Percentiles rank a stretch among this genome's conserved stretches.
These are phyloP conservation scores for Zygosaccharomyces pseudobailii DNA, from an alignment of 1,139 yeast genomes.

Conservation along the genomic window DNA sequence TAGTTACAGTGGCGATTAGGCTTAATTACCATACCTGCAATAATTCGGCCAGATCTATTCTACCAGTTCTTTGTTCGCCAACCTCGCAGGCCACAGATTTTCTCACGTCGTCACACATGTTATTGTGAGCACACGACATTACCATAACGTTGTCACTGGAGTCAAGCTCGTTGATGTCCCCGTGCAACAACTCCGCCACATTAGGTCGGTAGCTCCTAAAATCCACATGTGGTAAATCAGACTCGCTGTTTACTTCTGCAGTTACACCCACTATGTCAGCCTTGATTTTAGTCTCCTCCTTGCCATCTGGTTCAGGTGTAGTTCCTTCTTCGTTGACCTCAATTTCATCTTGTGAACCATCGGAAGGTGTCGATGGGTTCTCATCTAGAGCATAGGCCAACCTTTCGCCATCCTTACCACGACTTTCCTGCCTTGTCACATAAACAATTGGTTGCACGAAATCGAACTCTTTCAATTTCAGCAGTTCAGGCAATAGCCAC, in stretches of 20 bases:
- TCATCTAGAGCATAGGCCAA: slow-evolving; percentile 4
- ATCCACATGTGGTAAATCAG: slow-evolving; percentile 37
- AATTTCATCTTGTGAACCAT: not conserved
- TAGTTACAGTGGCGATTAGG: not conserved
- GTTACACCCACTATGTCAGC: not conserved
- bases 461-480: slow-evolving; percentile 32
- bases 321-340: not conserved
- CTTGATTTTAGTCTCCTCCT: slow-evolving; percentile 1
- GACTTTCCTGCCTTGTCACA: slow-evolving; percentile 36
- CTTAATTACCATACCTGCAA: slow-evolving; percentile 17
- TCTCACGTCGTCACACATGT: slow-evolving; percentile 50
- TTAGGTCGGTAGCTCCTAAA: slow-evolving; percentile 47
- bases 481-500: slow-evolving; percentile 50
- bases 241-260: not conserved
- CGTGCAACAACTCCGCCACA: slow-evolving; percentile 37
- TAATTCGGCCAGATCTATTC: slow-evolving; percentile 20
- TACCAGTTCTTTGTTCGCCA: slow-evolving; percentile 15
- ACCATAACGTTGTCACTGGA: slow-evolving; percentile 37
- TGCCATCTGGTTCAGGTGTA: slow-evolving; percentile 1
- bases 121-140: slow-evolving; percentile 46
- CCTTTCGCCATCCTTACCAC: slow-evolving; percentile 14
- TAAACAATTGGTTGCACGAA: slow-evolving; percentile 39
- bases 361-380: not conserved
- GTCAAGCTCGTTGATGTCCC: slow-evolving; percentile 39
- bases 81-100: slow-evolving; percentile 28